Conservation (phyloP, 495 filamentous ascomycete species). For the Penicillium lagena region DNA sequence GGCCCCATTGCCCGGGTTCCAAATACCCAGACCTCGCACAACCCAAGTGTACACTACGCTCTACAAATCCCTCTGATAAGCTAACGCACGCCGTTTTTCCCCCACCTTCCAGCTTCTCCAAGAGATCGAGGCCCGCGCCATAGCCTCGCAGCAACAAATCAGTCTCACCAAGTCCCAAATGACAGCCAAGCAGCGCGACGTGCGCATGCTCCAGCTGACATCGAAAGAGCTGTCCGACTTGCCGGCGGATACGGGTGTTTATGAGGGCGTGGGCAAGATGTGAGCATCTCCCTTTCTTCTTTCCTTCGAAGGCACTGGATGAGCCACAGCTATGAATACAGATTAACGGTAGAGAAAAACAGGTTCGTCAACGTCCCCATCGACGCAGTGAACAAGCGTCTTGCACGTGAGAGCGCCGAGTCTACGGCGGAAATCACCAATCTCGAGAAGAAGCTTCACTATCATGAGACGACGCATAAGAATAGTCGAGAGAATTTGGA, state of each 20-base stretch:
- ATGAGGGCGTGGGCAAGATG: slow-evolving; percentile 97
- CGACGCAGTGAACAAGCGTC: slow-evolving; percentile 63
- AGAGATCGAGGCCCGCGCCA: slow-evolving; percentile 87
- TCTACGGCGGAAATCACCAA: slow-evolving; percentile 69
- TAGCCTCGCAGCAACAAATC: slow-evolving; percentile 87
- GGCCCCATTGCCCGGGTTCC: neutral
- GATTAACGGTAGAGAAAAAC: neutral
- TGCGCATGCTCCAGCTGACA: slow-evolving; percentile 83
- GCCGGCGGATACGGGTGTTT: slow-evolving; percentile 74
- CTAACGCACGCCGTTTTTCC: no score
- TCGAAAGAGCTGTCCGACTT: slow-evolving; percentile 71
- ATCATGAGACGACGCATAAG: slow-evolving; percentile 89
- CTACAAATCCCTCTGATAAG: no score
- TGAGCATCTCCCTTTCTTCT: slow-evolving; percentile 33
- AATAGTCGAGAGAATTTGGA: slow-evolving; percentile 88
- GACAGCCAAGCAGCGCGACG: slow-evolving; percentile 78
- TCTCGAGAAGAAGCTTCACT: slow-evolving; percentile 85
- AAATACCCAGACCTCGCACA: slow-evolving; percentile 7
- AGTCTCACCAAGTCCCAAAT: slow-evolving; percentile 80
- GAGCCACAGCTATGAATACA: no score
- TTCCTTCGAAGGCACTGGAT: neutral
- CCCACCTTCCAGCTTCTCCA: slow-evolving; percentile 62
- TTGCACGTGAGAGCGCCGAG: slow-evolving; percentile 68
- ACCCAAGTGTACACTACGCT: neutral
- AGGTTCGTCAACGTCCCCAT: slow-evolving; percentile 87